Evolutionary conservation across 202 grass and related monocot genomes (phyloP).

Genomic region (Elaeis oleifera): DNA sequence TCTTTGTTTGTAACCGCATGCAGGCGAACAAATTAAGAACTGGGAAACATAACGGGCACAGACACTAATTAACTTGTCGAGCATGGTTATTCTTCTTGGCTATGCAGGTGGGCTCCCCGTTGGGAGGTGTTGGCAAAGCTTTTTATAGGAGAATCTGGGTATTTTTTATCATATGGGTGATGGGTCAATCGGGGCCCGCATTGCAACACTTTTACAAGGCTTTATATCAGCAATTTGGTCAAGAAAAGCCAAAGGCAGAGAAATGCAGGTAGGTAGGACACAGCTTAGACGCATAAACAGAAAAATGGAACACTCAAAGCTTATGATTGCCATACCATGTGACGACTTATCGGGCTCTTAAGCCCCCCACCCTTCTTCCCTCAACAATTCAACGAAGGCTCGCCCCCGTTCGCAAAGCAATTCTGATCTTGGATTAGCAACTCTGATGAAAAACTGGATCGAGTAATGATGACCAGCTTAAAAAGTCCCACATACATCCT

Average conservation of each 20-base stretch:
- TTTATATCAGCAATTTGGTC: neutral
- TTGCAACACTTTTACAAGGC: neutral
- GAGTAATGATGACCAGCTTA: constrained; percentile 25
- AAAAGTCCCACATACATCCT: constrained; percentile 29
- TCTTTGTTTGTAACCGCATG: too few species aligned
- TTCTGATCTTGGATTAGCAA: constrained; percentile 23
- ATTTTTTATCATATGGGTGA: neutral
- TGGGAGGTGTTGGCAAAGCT: neutral
- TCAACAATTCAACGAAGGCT: neutral
- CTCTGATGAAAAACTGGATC: constrained; percentile 23
- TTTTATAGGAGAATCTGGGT: neutral
- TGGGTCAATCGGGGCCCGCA: constrained; percentile 1
- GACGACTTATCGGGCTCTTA: neutral
- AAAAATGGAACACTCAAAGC: neutral
- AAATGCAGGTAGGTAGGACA: neutral
- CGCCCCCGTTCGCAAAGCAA: constrained; percentile 22
- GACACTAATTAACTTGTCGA: too few species aligned
- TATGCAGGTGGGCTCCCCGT: neutral
- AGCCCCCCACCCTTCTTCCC: neutral
- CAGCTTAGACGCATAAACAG: neutral
- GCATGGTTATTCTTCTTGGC: too few species aligned
- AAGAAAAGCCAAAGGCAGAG: neutral
- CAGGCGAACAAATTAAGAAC: too few species aligned
- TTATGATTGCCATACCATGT: constrained; percentile 9
- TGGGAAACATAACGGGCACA: too few species aligned